Base-by-base conservation (phyloP, 2,329 filamentous ascomycete species). In the Fusarium brevicatenulatum region DNA sequence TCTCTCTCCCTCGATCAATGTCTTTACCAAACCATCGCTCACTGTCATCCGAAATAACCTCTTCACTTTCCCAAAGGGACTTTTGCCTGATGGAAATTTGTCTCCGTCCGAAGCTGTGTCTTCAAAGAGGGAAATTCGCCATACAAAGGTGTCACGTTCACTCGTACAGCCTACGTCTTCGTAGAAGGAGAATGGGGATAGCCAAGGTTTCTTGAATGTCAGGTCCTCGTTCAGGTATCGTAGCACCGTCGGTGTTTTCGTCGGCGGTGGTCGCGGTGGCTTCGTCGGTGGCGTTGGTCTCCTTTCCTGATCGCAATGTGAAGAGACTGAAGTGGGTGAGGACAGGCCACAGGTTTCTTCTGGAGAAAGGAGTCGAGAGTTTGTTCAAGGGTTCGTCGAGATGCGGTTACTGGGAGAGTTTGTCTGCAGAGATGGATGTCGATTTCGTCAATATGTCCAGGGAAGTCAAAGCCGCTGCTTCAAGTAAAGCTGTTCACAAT, bases 381-480 rank as follows among this genome's bases (percentile, higher is more conserved):
- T 28, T 7, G 25, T 28, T 28, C 5, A 4, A 25, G 10, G 10
- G 2, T 9, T 44, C 7, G 16, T 25, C 0, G 10, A 3, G 10
- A 44, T 44, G 5, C 36, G 36, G 7, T 13, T 6, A 25, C 23
- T 2, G 12, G 4, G 16, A 25, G 2, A 2, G 23, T 12, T 1
- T n/a, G 5, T 25, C 23, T 44, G 4, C 16, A 25, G 16, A 3
- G 7, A 19, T 9, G 10, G 42, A 12, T 1, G 16, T 19, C 23
- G 1, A 9, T 13, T 25, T 25, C 6, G 10, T 1, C 0, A 7
- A 11, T 18, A 13, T 5, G 0, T 12, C 2, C 7, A 44, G 5
- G n/a, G 42, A 25, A 7, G 0, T 3, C 16, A 19, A 44, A 25
- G 5, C 13, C 7, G 42, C 42, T 3, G 4, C 42, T 19, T 25